Conservation (phyloP, 768 basidiomycete species). For the Tricholoma hemisulphureum region DNA sequence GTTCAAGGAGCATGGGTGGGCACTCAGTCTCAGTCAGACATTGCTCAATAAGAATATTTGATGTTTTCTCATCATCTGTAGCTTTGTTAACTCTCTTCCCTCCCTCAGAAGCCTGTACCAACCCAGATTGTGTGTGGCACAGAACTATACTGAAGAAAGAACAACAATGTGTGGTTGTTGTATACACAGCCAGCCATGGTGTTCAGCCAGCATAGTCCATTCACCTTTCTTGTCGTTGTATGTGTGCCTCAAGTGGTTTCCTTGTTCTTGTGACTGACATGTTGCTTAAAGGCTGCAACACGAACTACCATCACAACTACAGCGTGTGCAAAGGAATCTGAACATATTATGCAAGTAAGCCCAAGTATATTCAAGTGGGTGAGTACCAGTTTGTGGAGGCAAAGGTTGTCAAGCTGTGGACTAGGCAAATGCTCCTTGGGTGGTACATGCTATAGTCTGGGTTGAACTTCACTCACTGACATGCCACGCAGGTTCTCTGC, state of each 20-base stretch:
- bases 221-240: conserved; percentile 22
- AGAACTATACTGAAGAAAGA: conserved; percentile 16
- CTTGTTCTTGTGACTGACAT: not conserved
- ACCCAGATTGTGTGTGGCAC: conserved; percentile 3
- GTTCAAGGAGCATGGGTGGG: no score
- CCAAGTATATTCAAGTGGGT: conserved; percentile 26
- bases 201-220: conserved; percentile 23
- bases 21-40: no score
- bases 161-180: conserved; percentile 13
- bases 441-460: conserved; percentile 14
- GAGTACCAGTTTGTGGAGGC: conserved; percentile 23
- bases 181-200: conserved; percentile 17
- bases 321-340: conserved; percentile 12
- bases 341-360: conserved; percentile 19
- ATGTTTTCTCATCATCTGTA: not conserved
- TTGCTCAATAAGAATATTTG: not conserved
- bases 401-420: conserved; percentile 16
- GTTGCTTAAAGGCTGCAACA: conserved; percentile 14
- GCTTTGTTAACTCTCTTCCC: conserved; percentile 11
- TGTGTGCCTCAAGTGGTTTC: not conserved
- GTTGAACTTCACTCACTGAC: not conserved
- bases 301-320: conserved; percentile 22
- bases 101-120: conserved; percentile 3
- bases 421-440: conserved; percentile 16
- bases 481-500: conserved; percentile 8